Conservation (phyloP, 352 stramenopile genomes). For the Phytophthora constricta region DNA sequence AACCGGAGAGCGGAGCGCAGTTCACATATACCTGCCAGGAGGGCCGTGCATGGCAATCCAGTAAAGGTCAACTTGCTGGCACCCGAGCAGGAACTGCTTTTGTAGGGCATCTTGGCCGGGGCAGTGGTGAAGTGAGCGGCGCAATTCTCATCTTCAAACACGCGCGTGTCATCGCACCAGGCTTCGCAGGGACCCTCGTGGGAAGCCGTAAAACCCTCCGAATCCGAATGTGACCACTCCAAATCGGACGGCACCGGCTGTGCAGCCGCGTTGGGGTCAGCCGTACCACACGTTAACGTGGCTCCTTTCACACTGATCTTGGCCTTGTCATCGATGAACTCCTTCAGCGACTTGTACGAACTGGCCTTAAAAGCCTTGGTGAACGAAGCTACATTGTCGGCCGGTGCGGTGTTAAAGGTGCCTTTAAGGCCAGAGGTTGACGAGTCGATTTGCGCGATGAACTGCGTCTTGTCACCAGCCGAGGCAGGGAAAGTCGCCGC, state of each 20-base stretch:
- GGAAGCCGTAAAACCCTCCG: slow-evolving; percentile 24
- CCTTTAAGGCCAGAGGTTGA: not conserved
- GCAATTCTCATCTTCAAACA: slow-evolving; percentile 40
- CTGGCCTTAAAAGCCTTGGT: slow-evolving; percentile 10
- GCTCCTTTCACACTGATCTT: slow-evolving; percentile 1
- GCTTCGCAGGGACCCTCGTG: slow-evolving; percentile 43
- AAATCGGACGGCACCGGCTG: slow-evolving; percentile 18
- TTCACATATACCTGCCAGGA: slow-evolving; percentile 5
- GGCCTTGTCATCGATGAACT: slow-evolving; percentile 1
- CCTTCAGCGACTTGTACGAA: slow-evolving; percentile 16
- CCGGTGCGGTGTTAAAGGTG: slow-evolving; percentile 1
- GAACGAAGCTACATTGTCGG: slow-evolving; percentile 5
- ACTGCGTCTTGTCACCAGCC: slow-evolving; percentile 9
- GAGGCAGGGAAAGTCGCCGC: not conserved
- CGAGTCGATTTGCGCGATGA: slow-evolving; percentile 8
- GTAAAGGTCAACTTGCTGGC: slow-evolving; percentile 25
- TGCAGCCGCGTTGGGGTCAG: slow-evolving; percentile 12
- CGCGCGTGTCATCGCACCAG: slow-evolving; percentile 40
- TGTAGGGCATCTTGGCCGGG: slow-evolving; percentile 27
- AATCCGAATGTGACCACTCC: slow-evolving; percentile 23
- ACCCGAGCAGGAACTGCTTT: slow-evolving; percentile 21
- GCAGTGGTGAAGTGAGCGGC: slow-evolving; percentile 26
- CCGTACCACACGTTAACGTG: slow-evolving; percentile 14
- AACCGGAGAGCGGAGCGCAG: not conserved
- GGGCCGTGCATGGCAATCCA: slow-evolving; percentile 27